Evolutionary conservation across 2,329 filamentous ascomycete genomes (phyloP), one percentile per base, ranked within the genome.

Genomic region (Alternaria consortialis): DNA sequence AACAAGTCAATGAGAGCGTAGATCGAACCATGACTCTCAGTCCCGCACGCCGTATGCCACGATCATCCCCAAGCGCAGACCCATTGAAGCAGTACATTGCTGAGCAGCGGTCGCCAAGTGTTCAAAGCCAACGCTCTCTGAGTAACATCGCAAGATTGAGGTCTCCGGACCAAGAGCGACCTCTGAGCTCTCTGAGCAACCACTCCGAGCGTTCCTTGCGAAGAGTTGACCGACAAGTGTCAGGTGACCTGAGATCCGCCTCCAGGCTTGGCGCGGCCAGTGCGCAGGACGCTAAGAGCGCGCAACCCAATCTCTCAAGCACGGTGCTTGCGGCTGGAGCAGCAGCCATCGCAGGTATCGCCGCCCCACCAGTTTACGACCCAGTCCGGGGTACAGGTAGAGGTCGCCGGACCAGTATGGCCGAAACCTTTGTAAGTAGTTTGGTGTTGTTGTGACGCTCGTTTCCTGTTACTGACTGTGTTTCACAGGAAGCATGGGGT

Each of bases 351-450:
- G 74, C 80, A 62, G 80, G 79, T 62, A 79, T 81, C 66, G 82
- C 81, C 62, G 81, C 79, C 72, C 86, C 84, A 73, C 85, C 85
- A 70, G 85, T 82, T 71, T 87, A 88, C 83, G 90, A 90, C 77
- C 91, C 92, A 73, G 86, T 93, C 81, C 91, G 90, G 80, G 93
- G 94, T 83, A 92, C 93, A 86, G 91, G 92, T 83, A 93, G 93
- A 82, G 89, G 88, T 82, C 91, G 92, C 79, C 91, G 92, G 78
- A 83, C 90, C 68, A 78, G 74, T 82, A 97, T 97, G 92, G 86
- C 92, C 79, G 92, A 97, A 85, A 90, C 97, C 83, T 97, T 91
- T 84, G 93, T 97, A 87, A 90, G 93, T 91, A 60, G 53, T 61
- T 51, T 25, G 36, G 29, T 51, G 48, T 55, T 31, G 59, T 42